Evolutionary conservation across 73 alveolate species (phyloP).

Genomic region (Urostyla sp.): DNA sequence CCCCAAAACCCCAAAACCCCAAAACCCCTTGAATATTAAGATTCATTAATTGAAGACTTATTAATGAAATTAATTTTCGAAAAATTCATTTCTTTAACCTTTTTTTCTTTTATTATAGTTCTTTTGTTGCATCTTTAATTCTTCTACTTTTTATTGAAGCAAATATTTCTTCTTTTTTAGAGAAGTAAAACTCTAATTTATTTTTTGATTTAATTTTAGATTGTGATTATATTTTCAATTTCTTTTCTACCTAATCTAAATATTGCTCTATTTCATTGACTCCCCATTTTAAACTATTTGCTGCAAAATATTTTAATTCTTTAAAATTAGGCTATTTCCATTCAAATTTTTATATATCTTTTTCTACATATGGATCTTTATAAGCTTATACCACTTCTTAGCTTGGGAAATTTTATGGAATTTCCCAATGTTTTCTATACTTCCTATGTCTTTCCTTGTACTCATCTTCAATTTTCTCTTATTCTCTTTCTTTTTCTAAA

Average conservation of each 20-base stretch:
- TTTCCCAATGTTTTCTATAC: slow-evolving; percentile 82
- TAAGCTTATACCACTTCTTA: slow-evolving; percentile 68
- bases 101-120: slow-evolving; percentile 56
- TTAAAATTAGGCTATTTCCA: slow-evolving; percentile 81
- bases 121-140: slow-evolving; percentile 64
- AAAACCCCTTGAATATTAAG: too few relatives aligned
- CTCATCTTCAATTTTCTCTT: slow-evolving; percentile 61
- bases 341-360: slow-evolving; percentile 57
- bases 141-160: slow-evolving; percentile 70
- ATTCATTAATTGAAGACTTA: too few relatives aligned
- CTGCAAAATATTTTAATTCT: slow-evolving; percentile 62
- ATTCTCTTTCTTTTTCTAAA: slow-evolving; percentile 39
- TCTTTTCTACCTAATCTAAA: slow-evolving; percentile 54
- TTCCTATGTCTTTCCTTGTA: slow-evolving; percentile 76
- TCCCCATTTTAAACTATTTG: slow-evolving; percentile 38
- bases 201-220: slow-evolving; percentile 54
- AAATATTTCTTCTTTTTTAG: slow-evolving; percentile 64
- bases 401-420: slow-evolving; percentile 79
- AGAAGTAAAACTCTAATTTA: slow-evolving; percentile 71
- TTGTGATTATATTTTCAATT: slow-evolving; percentile 57
- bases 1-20: too few relatives aligned
- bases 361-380: slow-evolving; percentile 67
- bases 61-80: neutral
- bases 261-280: slow-evolving; percentile 25
- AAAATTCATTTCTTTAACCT: slow-evolving; percentile 4